A percentile compares a stretch with the other conserved stretches of the same genome.
These are phyloP conservation scores for Tremellales sp. DNA, from an alignment of 1,284 basidiomycete genomes.

Conservation along the genomic window DNA sequence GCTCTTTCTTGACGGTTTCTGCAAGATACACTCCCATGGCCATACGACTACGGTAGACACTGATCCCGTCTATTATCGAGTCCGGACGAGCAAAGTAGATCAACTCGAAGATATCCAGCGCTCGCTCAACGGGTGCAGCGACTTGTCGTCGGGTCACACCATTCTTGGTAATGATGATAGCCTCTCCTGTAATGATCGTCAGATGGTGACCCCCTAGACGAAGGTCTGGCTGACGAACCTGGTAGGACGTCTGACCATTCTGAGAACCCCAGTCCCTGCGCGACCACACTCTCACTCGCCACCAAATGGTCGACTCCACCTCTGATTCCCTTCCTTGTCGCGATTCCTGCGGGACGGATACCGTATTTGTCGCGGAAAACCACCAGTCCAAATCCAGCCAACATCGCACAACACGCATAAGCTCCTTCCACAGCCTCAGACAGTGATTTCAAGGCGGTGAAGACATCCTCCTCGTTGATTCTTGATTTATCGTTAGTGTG, in stretches of 20 bases:
- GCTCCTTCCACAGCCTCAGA: conserved; percentile 88
- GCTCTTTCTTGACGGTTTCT: conserved; percentile 72
- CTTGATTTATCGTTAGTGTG: conserved; percentile 11
- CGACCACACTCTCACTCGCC: conserved; percentile 93
- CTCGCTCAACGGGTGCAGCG: conserved; percentile 65
- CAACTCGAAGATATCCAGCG: conserved; percentile 99
- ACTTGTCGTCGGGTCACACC: conserved; percentile 71
- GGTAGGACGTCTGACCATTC: conserved; percentile 93
- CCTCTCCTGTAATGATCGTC: conserved; percentile 64
- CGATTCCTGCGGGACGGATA: conserved; percentile 87
- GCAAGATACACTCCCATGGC: conserved; percentile 98
- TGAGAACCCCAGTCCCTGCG: conserved; percentile 84
- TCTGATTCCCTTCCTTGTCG: conserved; percentile 53
- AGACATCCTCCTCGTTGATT: conserved; percentile 99
- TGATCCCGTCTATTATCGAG: conserved; percentile 94
- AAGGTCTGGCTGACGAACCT: conserved; percentile 53
- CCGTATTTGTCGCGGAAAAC: conserved; percentile 99
- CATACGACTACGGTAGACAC: conserved; percentile 96
- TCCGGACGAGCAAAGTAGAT: conserved; percentile 99
- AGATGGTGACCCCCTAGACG: not conserved
- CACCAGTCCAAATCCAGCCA: conserved; percentile 97
- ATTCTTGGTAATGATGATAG: conserved; percentile 86
- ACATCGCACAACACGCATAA: conserved; percentile 96
- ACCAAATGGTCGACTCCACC: conserved; percentile 80
- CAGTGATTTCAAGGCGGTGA: conserved; percentile 83